Percentiles rank a stretch among this genome's conserved stretches.
phyloP scores from a whole-genome alignment of 1,284 basidiomycete species.

The Ganoderma sp. region DNA sequence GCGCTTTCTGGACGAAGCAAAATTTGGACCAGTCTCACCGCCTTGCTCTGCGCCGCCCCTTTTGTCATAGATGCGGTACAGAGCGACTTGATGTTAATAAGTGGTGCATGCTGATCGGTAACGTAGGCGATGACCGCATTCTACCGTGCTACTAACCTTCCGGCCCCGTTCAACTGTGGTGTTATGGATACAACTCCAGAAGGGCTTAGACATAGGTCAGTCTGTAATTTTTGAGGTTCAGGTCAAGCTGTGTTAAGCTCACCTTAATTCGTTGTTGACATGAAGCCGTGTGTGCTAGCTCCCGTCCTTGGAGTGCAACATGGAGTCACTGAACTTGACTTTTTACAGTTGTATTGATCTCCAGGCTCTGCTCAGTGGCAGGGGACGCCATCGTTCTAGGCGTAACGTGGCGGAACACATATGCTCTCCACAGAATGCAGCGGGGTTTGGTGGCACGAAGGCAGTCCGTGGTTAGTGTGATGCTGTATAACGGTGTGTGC shows the following conservation, averaged over 20 bases:
- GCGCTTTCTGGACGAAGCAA: background rate
- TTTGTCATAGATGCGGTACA: background rate
- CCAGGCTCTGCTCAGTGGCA: background rate
- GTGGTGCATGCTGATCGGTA: background rate
- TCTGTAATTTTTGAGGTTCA: background rate
- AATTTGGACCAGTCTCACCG: background rate
- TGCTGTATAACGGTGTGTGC: background rate
- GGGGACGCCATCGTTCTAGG: background rate
- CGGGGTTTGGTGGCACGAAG: background rate
- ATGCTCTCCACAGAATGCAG: background rate
- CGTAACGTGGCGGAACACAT: slow-evolving; percentile 1
- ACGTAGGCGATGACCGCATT: background rate
- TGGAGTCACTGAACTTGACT: background rate
- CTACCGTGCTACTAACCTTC: background rate
- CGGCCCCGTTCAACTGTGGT: background rate
- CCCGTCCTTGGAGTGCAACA: background rate
- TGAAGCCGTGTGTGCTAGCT: background rate
- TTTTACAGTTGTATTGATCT: background rate
- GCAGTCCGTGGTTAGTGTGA: background rate
- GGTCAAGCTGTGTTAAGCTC: background rate
- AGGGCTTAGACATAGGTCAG: background rate
- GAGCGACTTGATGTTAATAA: background rate
- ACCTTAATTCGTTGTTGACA: background rate
- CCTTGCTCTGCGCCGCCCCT: background rate
- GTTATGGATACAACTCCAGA: background rate